Percentiles rank a stretch among this genome's conserved stretches.
These are phyloP conservation scores for Ogataea philodendri DNA, from an alignment of 805 yeast species.

Conservation along the genomic window DNA sequence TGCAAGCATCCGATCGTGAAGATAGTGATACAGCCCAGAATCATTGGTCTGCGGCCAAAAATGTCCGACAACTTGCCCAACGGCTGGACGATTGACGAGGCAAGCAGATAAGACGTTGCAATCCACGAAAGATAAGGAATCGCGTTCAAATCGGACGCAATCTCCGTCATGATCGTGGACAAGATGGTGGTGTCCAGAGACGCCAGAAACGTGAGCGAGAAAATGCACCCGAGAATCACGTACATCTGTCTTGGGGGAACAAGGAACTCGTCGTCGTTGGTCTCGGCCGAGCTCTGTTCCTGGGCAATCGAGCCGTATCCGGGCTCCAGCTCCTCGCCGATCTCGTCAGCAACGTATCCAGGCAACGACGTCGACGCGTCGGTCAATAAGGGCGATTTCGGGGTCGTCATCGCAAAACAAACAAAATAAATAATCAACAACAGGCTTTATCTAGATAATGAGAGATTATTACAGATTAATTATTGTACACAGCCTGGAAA, in stretches of 20 bases:
- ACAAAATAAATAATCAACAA: not conserved
- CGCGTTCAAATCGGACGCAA: conserved; percentile 67
- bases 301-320: conserved; percentile 9
- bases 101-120: conserved; percentile 65
- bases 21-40: conserved; percentile 50
- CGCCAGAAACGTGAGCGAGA: conserved; percentile 52
- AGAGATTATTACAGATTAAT: too few relatives aligned
- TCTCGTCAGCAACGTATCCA: conserved; percentile 28
- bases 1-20: conserved; percentile 58
- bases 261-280: conserved; percentile 22
- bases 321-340: conserved; percentile 5
- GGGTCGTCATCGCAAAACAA: conserved; percentile 1
- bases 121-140: conserved; percentile 68
- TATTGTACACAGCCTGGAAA: too few relatives aligned
- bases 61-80: conserved; percentile 70
- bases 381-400: conserved; percentile 9
- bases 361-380: conserved; percentile 31
- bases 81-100: conserved; percentile 74
- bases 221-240: conserved; percentile 42
- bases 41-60: conserved; percentile 59
- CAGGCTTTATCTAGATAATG: too few relatives aligned
- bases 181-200: conserved; percentile 69
- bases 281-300: too few relatives aligned
- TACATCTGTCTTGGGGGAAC: conserved; percentile 30
- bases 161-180: conserved; percentile 60